Conservation (phyloP, 805 yeast genomes). For the Pichia cabralensis region DNA sequence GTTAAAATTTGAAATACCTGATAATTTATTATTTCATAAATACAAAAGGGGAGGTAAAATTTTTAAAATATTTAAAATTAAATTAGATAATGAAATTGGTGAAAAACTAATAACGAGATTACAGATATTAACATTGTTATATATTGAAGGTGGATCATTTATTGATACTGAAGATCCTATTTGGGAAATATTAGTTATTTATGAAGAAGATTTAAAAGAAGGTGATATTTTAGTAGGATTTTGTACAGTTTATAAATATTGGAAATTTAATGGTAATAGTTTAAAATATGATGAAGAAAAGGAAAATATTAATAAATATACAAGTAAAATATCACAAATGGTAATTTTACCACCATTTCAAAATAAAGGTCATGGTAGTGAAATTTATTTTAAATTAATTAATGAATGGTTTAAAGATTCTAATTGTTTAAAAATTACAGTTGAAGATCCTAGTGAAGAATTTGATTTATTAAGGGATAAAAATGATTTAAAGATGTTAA, state of each 20-base stretch:
- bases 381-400: slow-evolving; percentile 48
- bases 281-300: slow-evolving; percentile 25
- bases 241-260: slow-evolving; percentile 74
- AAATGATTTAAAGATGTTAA: slow-evolving; percentile 52
- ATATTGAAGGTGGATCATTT: slow-evolving; percentile 89
- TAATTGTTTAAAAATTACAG: slow-evolving; percentile 59
- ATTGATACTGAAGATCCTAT: slow-evolving; percentile 65
- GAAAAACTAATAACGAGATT: slow-evolving; percentile 53
- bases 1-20: slow-evolving; percentile 21
- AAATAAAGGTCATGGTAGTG: slow-evolving; percentile 59
- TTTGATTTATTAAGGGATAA: slow-evolving; percentile 89
- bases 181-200: slow-evolving; percentile 71
- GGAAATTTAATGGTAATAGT: slow-evolving; percentile 60
- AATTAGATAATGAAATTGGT: slow-evolving; percentile 32
- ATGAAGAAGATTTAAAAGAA: slow-evolving; percentile 24
- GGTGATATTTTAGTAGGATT: slow-evolving; percentile 57
- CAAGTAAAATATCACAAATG: slow-evolving; percentile 83
- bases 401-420: slow-evolving; percentile 45
- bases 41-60: slow-evolving; percentile 24
- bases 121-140: slow-evolving; percentile 71
- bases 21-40: slow-evolving; percentile 19
- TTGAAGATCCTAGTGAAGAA: slow-evolving; percentile 89
- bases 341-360: slow-evolving; percentile 80
- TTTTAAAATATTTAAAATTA: slow-evolving; percentile 44
- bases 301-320: slow-evolving; percentile 31